phyloP scores from a whole-genome alignment of 768 basidiomycete genomes.

The Suillus sp. region DNA sequence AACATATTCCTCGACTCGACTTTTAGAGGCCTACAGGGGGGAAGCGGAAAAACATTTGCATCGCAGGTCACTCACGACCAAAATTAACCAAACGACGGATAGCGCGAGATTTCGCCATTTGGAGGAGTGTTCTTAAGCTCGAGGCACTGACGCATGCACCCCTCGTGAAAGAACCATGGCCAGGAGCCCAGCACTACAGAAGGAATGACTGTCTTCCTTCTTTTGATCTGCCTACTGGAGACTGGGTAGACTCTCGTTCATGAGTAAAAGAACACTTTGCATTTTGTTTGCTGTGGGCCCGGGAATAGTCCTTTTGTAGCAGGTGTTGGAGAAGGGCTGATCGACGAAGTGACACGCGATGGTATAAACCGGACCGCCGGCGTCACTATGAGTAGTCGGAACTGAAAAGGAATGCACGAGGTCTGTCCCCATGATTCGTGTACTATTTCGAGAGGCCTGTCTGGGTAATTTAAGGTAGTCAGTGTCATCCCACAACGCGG shows the following conservation, averaged over 20 bases:
- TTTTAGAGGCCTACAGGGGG: not conserved
- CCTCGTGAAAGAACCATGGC: not conserved
- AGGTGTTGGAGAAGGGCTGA: not conserved
- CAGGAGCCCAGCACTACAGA: not conserved
- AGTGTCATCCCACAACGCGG: not conserved
- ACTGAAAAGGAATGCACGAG: not conserved
- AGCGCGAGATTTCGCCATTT: constrained; percentile 11
- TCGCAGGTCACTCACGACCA: not conserved
- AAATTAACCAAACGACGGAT: constrained; percentile 2
- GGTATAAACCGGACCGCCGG: not conserved
- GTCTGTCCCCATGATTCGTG: not conserved
- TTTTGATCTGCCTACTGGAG: not conserved
- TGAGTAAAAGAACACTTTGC: not conserved
- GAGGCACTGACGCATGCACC: not conserved
- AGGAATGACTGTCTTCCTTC: not conserved
- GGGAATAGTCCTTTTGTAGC: not conserved
- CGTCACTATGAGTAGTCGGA: not conserved
- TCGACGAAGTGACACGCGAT: not conserved
- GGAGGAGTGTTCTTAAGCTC: not conserved
- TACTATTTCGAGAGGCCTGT: not conserved
- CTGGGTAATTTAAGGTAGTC: not conserved
- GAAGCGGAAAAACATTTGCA: not conserved
- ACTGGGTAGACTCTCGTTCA: not conserved
- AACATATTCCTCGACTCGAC: not conserved
- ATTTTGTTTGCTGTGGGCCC: not conserved